phyloP scores from a whole-genome alignment of 192 early-diverging fungal species.

The Pecoramyces ruminantium region DNA sequence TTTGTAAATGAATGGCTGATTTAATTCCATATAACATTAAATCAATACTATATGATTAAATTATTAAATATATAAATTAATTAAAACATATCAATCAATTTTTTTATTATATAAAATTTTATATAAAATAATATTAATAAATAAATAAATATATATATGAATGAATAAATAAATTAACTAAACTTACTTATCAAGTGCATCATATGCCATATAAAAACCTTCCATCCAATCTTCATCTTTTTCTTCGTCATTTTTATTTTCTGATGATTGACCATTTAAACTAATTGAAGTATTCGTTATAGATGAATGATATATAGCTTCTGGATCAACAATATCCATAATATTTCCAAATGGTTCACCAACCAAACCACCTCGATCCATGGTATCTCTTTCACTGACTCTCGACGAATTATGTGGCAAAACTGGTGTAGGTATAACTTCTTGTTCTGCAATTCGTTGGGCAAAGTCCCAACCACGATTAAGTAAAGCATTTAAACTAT shows the following conservation, averaged over 20 bases:
- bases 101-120: background rate
- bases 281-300: background rate
- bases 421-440: background rate
- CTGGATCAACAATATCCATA: background rate
- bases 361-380: background rate
- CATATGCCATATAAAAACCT: constrained; percentile 81
- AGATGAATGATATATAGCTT: background rate
- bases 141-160: constrained; percentile 2
- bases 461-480: constrained; percentile 30
- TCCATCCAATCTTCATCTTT: constrained; percentile 35
- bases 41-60: constrained; percentile 14
- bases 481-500: constrained; percentile 59
- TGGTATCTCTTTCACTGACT: background rate
- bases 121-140: too few relatives aligned
- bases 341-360: background rate
- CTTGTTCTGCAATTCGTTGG: constrained; percentile 9
- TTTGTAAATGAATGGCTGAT: constrained; percentile 58
- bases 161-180: constrained; percentile 1
- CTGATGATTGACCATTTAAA: background rate
- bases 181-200: constrained; percentile 47
- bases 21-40: constrained; percentile 47
- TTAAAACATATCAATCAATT: background rate
- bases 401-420: background rate
- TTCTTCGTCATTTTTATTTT: background rate
- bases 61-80: background rate